Percentiles rank a stretch among this genome's conserved stretches.
These are phyloP conservation scores for Luffa acutangula DNA, from an alignment of 306 rosid genomes.

Conservation along the genomic window DNA sequence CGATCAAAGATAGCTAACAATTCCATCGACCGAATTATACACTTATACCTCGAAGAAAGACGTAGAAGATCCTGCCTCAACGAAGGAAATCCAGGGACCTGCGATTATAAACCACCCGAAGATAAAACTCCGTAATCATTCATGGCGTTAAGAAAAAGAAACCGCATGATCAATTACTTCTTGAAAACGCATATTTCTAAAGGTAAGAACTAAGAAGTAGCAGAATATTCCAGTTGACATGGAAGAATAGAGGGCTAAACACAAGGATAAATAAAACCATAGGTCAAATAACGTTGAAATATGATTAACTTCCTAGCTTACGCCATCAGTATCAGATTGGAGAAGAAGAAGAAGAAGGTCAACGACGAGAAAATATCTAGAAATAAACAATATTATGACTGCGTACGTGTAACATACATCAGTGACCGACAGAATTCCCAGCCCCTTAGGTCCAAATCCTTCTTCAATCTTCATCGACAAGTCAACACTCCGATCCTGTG, in stretches of 20 bases:
- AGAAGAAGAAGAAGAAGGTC: not conserved
- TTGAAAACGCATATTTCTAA: not conserved
- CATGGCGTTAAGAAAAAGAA: not conserved
- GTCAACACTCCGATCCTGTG: conserved; percentile 55
- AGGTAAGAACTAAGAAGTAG: not conserved
- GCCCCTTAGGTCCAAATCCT: conserved; percentile 73
- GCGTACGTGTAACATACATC: conserved; percentile 27
- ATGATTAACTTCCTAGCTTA: not conserved
- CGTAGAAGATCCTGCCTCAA: conserved; percentile 62
- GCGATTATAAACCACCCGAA: not conserved
- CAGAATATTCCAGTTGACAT: not conserved
- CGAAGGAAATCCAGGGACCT: conserved; percentile 59
- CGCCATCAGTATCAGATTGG: not conserved
- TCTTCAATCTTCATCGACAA: conserved; percentile 67
- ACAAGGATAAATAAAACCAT: not conserved
- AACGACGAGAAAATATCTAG: not conserved
- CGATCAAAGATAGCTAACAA: not conserved
- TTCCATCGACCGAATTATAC: conserved; percentile 23
- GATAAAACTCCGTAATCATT: not conserved
- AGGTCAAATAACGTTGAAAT: not conserved
- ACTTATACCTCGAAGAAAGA: conserved; percentile 61
- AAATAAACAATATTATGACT: not conserved
- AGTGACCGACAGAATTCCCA: conserved; percentile 66
- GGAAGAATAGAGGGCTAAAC: not conserved
- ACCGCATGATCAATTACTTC: not conserved